Base-by-base conservation (phyloP, 2,329 filamentous ascomycete genomes). In the Coniochaeta prunicola region DNA sequence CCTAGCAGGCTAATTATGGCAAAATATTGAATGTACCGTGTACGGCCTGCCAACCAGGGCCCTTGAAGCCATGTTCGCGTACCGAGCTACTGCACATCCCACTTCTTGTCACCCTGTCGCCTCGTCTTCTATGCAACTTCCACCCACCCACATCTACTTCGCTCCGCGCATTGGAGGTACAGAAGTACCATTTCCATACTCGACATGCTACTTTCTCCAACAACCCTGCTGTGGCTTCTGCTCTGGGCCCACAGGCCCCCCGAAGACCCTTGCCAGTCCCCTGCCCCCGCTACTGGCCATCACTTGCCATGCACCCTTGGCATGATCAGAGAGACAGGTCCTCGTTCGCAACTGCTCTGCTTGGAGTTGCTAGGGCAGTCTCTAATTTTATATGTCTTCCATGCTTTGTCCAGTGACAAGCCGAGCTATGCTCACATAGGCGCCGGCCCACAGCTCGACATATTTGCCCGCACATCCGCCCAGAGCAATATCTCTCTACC, bases 321-420 rank as follows among this genome's bases (percentile, higher is more conserved):
- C 70, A 70, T 72, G 68, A 59, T 34, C 58, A 70, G 61, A 69
- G 68, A 67, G 69, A 71, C 74, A 74, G 74, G 12, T n/a, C 7
- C 26, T 30, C 33, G 74, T 70, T 73, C 73, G 72, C 72, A 73
- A 17, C 74, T 74, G 74, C 73, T 74, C 70, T 71, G 70, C 74
- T 73, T 73, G 71, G 70, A 76, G 70, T 66, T 67, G 71, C 53
- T 36, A 34, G 53, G 33, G 30, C 12, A 19, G 69, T 69, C 73
- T 70, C 74, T 77, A 75, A 76, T 77, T 76, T 77, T 74, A 77
- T 75, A 74, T 72, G 69, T 66, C 62, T 65, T 70, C 63, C 66
- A 63, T 61, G 63, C 58, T 64, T 66, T 71, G 68, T 73, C 76
- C 76, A 77, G 69, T 77, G 70, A 75, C 72, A 74, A 68, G 69